Evolutionary conservation across 768 basidiomycete genomes (phyloP), one percentile per base, ranked within the genome.

Genomic region (Kwoniella europaea): DNA sequence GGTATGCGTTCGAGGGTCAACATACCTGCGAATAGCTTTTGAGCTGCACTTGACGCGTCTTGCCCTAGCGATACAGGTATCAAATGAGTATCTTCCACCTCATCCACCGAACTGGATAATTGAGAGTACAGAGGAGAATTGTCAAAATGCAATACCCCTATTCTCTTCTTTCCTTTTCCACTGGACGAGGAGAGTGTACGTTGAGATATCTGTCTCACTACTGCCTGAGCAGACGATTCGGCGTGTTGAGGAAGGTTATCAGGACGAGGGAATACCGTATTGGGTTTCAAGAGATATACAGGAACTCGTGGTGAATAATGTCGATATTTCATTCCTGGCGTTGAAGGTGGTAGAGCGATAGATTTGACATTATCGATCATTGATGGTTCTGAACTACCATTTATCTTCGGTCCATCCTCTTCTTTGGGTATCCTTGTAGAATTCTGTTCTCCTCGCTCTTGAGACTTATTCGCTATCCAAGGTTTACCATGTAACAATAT

Each of bases 241-340:
- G 62, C 72, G 18, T 71, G 18, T 42, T 53, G 16, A 58, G 27
- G 87, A 86, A 54, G 77, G 71, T n/a, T 87, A 84, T 84, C 75
- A 3, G 89, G 69, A 16, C 68, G 58, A 50, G 75, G 88, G 71
- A 88, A 86, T 50, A 72, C 71, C 56, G 69, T 75, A 50, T 74
- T 74, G 1, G 84, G 84, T 29, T 76, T 63, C 1, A 94, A 85
- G 6, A 98, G 87, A 22, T 88, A 88, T 41, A 98, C 92, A 2
- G 94, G 93, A 4, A 94, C 90, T 1, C 90, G 86, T 2, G 97
- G 97, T 24, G 95, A 91, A 82, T 99, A 99, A 84, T 99, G 97
- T 62, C 91, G 89, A 83, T 99, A 99, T 85, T 99, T 99, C 95
- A 98, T 97, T 42, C 97, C 97, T 2, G 97, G 97, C 0, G 97